phyloP scores from a whole-genome alignment of 345 rosid species.

The Anastatica hierochuntica region DNA sequence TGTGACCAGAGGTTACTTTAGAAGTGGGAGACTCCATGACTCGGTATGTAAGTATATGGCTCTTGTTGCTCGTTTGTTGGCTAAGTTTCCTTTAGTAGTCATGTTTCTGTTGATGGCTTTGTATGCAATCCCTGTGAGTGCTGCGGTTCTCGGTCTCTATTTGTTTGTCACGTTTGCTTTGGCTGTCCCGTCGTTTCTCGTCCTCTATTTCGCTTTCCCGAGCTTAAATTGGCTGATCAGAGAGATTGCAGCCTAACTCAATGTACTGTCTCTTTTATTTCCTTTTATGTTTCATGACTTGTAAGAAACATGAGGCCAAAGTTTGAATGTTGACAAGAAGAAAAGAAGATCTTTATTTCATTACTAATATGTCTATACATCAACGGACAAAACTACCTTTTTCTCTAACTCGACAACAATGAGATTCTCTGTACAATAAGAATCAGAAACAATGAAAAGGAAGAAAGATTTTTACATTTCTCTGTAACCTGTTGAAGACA shows the following conservation, averaged over 20 bases:
- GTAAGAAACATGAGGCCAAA: neutral
- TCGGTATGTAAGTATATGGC: slow-evolving; percentile 46
- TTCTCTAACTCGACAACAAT: no score
- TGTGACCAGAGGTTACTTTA: slow-evolving; percentile 16
- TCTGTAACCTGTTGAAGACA: slow-evolving; percentile 26
- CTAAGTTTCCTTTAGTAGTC: slow-evolving; percentile 53
- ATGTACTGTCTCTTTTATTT: neutral
- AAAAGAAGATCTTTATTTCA: slow-evolving; percentile 4
- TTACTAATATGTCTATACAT: no score
- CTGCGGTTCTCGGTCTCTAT: slow-evolving; percentile 45
- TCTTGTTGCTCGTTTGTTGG: slow-evolving; percentile 38
- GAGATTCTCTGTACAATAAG: slow-evolving; percentile 28
- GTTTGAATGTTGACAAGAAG: slow-evolving; percentile 1
- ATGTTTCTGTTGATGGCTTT: slow-evolving; percentile 41
- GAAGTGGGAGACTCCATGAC: slow-evolving; percentile 30
- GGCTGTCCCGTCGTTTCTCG: slow-evolving; percentile 55
- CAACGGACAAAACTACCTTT: neutral
- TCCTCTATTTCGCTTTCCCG: slow-evolving; percentile 48
- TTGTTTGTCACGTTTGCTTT: slow-evolving; percentile 48
- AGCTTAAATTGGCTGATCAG: slow-evolving; percentile 62
- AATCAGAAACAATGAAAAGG: slow-evolving; percentile 21
- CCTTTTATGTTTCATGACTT: slow-evolving; percentile 5
- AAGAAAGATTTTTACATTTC: slow-evolving; percentile 19
- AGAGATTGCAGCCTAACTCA: slow-evolving; percentile 40
- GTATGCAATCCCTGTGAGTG: slow-evolving; percentile 61